These are phyloP conservation scores for Chaetomium sp. DNA, from an alignment of 2,329 filamentous ascomycete species.

Conservation along the genomic window DNA sequence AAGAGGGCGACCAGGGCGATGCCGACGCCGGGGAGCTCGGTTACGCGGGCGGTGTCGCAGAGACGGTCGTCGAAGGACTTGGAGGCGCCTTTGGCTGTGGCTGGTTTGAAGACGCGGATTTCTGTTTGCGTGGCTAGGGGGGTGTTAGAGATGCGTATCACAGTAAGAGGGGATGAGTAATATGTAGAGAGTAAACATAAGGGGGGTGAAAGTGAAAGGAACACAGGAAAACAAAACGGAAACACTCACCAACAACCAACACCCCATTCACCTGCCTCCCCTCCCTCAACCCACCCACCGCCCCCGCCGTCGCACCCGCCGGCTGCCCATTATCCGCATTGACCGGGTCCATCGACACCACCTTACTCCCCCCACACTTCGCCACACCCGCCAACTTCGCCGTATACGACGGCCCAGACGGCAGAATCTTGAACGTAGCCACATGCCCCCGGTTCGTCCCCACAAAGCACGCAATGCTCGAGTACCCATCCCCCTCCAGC, in stretches of 20 bases:
- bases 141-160: too few relatives aligned
- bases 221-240: neutral
- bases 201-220: too few relatives aligned
- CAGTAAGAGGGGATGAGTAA: too few relatives aligned
- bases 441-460: slow-evolving; percentile 81
- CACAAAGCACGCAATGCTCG: slow-evolving; percentile 86
- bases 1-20: slow-evolving; percentile 79
- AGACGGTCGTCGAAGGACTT: slow-evolving; percentile 79
- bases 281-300: slow-evolving; percentile 69
- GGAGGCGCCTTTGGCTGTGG: slow-evolving; percentile 79
- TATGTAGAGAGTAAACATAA: too few relatives aligned
- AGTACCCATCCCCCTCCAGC: slow-evolving; percentile 88
- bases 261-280: slow-evolving; percentile 73
- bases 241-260: slow-evolving; percentile 60
- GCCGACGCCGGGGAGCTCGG: slow-evolving; percentile 66
- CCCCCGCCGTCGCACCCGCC: slow-evolving; percentile 66
- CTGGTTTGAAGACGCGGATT: slow-evolving; percentile 81
- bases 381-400: slow-evolving; percentile 65
- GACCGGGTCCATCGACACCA: slow-evolving; percentile 75
- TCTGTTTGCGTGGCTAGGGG: slow-evolving; percentile 57
- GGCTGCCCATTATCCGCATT: slow-evolving; percentile 68
- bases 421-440: slow-evolving; percentile 84
- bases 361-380: slow-evolving; percentile 54
- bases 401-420: slow-evolving; percentile 64
- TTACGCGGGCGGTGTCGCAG: slow-evolving; percentile 74